phyloP scores from a whole-genome alignment of 495 filamentous ascomycete species.

The Talaromyces proteolyticus region DNA sequence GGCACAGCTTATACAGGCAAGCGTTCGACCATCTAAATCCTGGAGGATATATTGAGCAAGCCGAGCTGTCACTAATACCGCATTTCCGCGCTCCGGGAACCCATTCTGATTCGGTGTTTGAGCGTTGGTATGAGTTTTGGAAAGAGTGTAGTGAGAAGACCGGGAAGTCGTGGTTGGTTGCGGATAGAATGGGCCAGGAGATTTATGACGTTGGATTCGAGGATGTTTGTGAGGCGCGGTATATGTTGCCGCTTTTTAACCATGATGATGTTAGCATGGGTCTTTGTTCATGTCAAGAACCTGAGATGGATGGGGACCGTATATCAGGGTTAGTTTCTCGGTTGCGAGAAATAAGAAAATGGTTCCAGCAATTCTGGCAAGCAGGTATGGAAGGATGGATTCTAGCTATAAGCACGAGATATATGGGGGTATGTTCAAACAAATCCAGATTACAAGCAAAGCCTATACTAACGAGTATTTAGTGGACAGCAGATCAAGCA shows the following conservation, averaged over 20 bases:
- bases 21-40: constrained; percentile 53
- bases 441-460: constrained; percentile 7
- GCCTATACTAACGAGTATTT: background rate
- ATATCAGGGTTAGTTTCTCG: constrained; percentile 2
- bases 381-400: constrained; percentile 1
- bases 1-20: constrained; percentile 54
- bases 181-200: constrained; percentile 14
- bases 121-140: constrained; percentile 23
- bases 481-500: constrained; percentile 4
- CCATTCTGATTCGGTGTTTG: constrained; percentile 6
- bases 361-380: constrained; percentile 3
- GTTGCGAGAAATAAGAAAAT: background rate
- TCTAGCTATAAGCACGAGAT: background rate
- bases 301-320: no score
- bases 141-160: constrained; percentile 26
- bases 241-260: constrained; percentile 1
- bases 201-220: constrained; percentile 27
- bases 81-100: background rate
- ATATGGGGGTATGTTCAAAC: constrained; percentile 3
- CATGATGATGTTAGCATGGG: background rate
- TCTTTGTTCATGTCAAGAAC: background rate
- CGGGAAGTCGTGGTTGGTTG: constrained; percentile 31
- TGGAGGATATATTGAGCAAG: constrained; percentile 60
- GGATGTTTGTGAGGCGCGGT: constrained; percentile 34
- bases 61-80: constrained; percentile 16